These are phyloP conservation scores for Russula earlei DNA, from an alignment of 768 basidiomycete genomes.

Conservation along the genomic window DNA sequence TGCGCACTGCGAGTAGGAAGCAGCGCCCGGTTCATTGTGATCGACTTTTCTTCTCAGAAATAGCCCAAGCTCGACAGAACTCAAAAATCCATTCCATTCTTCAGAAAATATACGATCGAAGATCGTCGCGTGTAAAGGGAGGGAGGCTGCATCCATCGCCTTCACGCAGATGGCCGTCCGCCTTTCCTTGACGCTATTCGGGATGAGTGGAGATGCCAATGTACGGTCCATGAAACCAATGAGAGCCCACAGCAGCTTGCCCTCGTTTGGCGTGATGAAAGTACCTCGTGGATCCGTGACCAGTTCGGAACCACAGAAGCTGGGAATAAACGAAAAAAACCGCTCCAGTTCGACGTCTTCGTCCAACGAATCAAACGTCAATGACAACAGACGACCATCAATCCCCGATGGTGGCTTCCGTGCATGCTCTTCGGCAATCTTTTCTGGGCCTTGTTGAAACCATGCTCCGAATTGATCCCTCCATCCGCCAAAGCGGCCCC, in stretches of 20 bases:
- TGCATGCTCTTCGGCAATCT: background rate
- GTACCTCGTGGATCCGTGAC: background rate
- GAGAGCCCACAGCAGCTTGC: background rate
- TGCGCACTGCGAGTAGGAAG: background rate
- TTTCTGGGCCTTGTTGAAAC: background rate
- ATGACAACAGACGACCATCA: background rate
- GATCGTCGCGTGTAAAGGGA: background rate
- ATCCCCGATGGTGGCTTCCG: background rate
- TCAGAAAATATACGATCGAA: background rate
- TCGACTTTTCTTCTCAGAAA: background rate
- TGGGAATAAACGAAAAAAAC: background rate
- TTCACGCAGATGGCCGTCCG: background rate
- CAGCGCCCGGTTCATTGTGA: background rate
- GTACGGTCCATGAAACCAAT: background rate
- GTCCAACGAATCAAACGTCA: background rate
- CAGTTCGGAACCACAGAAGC: background rate
- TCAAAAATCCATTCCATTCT: background rate
- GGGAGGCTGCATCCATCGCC: background rate
- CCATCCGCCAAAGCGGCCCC: too few relatives aligned
- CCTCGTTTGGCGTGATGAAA: too few relatives aligned
- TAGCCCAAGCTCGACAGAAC: background rate
- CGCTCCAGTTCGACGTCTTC: background rate
- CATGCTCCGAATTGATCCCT: too few relatives aligned
- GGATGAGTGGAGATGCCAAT: background rate
- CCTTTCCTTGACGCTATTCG: background rate